Evolutionary conservation across 2,329 filamentous ascomycete species (phyloP), one percentile per base, ranked within the genome.

Genomic region (Lasiodiplodia sp.): DNA sequence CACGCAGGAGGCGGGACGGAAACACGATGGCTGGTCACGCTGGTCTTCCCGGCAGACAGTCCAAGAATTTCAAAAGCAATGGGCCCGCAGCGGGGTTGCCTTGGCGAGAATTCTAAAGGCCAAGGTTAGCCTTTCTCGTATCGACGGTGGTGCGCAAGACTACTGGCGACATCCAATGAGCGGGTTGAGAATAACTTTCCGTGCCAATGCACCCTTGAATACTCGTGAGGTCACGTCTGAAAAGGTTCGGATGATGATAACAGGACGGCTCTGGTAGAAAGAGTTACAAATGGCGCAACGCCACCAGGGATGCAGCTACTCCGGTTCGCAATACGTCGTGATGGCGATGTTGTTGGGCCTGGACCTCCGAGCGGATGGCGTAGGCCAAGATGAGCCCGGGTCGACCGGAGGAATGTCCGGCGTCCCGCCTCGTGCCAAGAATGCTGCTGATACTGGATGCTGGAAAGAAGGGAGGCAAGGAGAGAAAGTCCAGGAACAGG

Each of bases 371-470:
- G 58, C 12, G 28, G 23, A 18, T 31, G 51, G 23, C 58, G 58
- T 21, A 16, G 14, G 58, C 58, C 40, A 63, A 51, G 58, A 31
- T 12, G 16, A 8, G 10, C 21, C 37, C 21, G 25, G 25, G 44
- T 52, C n/a, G 7, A 21, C 47, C 60, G 60, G 60, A 64, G 60
- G 47, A 64, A 64, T 64, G 28, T 38, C 60, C 60, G 60, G 47
- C 31, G 47, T 40, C 44, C 49, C 31, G 44, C 28, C 4, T 18
- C 44, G 1, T 11, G 60, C 60, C 44, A 53, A 64, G 60, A 64
- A 64, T 64, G 60, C 51, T 28, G 44, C 21, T 23, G 25, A 11
- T 7, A n/a, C 25, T 64, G 44, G 60, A 7, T 37, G 11, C 37
- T 4, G 44, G 60, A 64, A 38, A 40, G 37, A 34, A 62, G 28